Evolutionary conservation across 2,329 filamentous ascomycete species (phyloP).

Genomic region (Fusarium bulbicola): DNA sequence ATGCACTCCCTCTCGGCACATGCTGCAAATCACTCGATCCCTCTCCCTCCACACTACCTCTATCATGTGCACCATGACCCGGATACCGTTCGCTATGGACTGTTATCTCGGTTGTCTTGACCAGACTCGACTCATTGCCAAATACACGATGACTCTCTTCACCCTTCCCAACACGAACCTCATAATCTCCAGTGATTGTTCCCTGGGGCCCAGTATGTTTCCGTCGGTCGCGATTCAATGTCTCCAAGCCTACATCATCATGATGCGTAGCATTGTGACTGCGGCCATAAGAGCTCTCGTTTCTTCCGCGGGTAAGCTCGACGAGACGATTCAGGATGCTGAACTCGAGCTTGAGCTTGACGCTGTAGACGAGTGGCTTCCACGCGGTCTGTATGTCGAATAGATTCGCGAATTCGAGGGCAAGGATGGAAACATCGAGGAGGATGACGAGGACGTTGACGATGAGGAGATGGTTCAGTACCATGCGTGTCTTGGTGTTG

Average conservation of each 20-base stretch:
- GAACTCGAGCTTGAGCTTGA: constrained; percentile 52
- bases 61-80: background rate
- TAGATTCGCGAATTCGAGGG: constrained; percentile 52
- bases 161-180: constrained; percentile 34
- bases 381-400: constrained; percentile 39
- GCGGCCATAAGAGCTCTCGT: constrained; percentile 33
- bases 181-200: constrained; percentile 20
- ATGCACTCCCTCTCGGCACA: constrained; percentile 25
- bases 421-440: constrained; percentile 47
- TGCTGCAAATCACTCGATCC: background rate
- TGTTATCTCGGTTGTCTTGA: constrained; percentile 34
- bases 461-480: constrained; percentile 51
- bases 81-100: constrained; percentile 22
- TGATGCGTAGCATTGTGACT: constrained; percentile 18
- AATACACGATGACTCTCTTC: background rate
- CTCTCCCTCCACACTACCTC: constrained; percentile 5
- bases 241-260: constrained; percentile 31
- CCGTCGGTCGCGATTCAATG: constrained; percentile 22
- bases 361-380: constrained; percentile 45
- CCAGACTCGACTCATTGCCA: constrained; percentile 5
- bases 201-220: constrained; percentile 11
- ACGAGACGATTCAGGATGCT: constrained; percentile 49
- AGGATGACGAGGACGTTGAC: constrained; percentile 54
- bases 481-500: constrained; percentile 16
- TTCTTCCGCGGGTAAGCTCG: constrained; percentile 35